phyloP scores from a whole-genome alignment of 1,284 basidiomycete genomes.

The Tilletia caries region DNA sequence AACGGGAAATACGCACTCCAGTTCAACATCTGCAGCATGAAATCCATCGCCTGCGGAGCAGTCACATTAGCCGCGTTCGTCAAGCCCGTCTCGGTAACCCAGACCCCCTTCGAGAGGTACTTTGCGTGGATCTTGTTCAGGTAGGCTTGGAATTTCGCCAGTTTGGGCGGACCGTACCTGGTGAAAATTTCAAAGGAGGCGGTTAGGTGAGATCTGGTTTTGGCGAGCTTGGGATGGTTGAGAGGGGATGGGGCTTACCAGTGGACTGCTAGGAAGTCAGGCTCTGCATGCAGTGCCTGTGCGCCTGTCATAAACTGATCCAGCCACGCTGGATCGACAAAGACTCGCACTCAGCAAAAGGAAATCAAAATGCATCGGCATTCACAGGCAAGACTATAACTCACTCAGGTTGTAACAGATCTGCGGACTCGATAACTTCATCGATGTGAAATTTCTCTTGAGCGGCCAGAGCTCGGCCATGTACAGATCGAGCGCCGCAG shows the following conservation, averaged over 20 bases:
- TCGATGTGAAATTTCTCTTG: background rate
- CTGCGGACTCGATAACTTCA: background rate
- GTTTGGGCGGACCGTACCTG: background rate
- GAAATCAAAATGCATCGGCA: too few relatives aligned
- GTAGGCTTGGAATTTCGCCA: background rate
- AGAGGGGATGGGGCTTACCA: background rate
- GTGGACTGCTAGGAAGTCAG: constrained; percentile 10
- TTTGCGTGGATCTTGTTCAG: constrained; percentile 1
- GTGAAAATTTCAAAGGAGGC: too few relatives aligned
- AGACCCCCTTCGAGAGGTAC: constrained; percentile 9
- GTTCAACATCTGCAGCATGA: constrained; percentile 1
- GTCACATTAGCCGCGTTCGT: constrained; percentile 4
- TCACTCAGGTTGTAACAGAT: background rate
- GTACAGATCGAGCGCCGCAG: background rate
- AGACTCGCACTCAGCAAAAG: background rate
- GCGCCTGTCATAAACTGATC: background rate
- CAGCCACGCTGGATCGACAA: background rate
- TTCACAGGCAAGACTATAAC: background rate
- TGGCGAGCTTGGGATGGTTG: background rate
- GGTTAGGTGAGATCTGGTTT: background rate
- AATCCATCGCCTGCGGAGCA: background rate
- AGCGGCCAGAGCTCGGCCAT: background rate
- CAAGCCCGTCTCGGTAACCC: constrained; percentile 8
- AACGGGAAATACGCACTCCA: background rate
- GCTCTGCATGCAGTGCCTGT: background rate